Evolutionary conservation across 2,329 filamentous ascomycete species (phyloP), one percentile per base, ranked within the genome.

Genomic region (Diaporthe destruens): DNA sequence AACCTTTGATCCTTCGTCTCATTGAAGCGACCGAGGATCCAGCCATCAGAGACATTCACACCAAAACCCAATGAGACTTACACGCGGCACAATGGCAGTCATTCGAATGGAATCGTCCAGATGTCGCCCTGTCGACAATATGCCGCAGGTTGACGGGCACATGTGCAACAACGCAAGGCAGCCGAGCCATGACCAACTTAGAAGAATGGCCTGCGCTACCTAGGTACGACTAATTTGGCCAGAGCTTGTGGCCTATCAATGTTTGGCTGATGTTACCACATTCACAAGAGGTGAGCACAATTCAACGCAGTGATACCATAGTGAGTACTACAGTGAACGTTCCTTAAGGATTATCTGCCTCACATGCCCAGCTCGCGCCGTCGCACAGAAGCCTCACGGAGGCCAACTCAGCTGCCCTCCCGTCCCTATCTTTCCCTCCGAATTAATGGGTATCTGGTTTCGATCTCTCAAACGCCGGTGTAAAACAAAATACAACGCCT

Each of bases 381-480:
- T 65, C 25, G 32, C 29, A 65, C 29, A n/a, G 12, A 36, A 25
- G 57, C 57, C 36, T 39, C 23, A 32, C 36, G 7, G 23, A 44
- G 36, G 56, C 42, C 23, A 16, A 44, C 14, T 44, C 56, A 29
- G 32, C 56, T 23, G 36, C 11, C 36, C 20, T 16, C 55, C 23
- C 34, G 23, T 32, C 29, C 23, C 39, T 47, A 20, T 39, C 57
- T 61, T 47, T 32, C 11, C 61, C 44, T 51, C 29, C 20, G 44
- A 25, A 65, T 65, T 65, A 65, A 36, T 65, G 61, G 61, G 61
- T 65, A 65, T 65, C 61, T 65, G 44, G 4, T 51, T 51, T 65
- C 29, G 29, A 34, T 65, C 25, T 65, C 29, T 51, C 44, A 39
- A 65, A 65, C 61, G 61, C 61, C 61, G 25, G 44, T 65, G 29